Base-by-base conservation (phyloP, 1,284 basidiomycete species). In the Schizophyllum amplum region DNA sequence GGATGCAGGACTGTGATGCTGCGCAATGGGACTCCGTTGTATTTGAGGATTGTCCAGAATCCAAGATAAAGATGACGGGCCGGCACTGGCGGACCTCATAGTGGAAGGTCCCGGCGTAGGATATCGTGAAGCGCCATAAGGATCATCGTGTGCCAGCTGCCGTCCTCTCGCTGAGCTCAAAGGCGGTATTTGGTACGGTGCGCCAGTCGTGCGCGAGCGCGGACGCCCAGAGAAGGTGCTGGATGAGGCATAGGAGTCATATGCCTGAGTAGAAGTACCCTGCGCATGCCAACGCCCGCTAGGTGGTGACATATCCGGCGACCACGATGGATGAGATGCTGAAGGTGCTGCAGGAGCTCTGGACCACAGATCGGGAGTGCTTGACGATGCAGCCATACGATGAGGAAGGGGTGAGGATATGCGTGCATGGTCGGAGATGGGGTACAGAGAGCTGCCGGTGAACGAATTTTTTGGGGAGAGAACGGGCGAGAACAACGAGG, bases 401-500 rank as follows among this genome's bases (percentile, higher is more conserved):
- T 53, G 6, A 67, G 60, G 55, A 68, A 64, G 55, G 61, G 63
- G 25, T 61, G 64, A 54, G 53, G 33, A 42, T 9, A 63, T 49
- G 53, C 56, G 53, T 53, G 68, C 67, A 63, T 56, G 64, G 61
- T 63, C 60, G 51, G 60, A 62, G 17, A 70, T 56, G 6, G 69
- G 64, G 55, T 72, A 75, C 11, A 73, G 57, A 17, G 67, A 64
- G 53, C 62, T 69, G 20, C 66, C 67, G 13, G 60, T 60, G 60
- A 73, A 75, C 1, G 69, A 59, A 46, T 66, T 67, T 27, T 74
- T 72, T 72, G 55, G 69, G 68, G n/a, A 72, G 68, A 17, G 72
- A 70, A 24, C 71, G 65, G 1, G 72, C 67, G 33, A 75, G 64
- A 42, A 42, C 13, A 42, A 17, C 2, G 33, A 42, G 3, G 33